Base-by-base conservation (phyloP, 164 flowering plant species). In the Paratinospora sagittata region DNA sequence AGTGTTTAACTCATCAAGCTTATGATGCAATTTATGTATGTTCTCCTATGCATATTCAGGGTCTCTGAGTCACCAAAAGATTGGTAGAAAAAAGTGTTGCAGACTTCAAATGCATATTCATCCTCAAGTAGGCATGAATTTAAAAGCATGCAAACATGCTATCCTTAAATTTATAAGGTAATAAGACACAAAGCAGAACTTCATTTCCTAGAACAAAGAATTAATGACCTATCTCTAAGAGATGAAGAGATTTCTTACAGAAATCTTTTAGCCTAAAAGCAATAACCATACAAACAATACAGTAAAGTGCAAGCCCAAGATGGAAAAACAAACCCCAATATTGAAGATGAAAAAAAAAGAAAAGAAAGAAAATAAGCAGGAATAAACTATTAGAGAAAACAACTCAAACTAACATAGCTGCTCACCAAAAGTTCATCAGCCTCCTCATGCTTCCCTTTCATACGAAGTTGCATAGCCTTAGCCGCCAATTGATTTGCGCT, bases 401-500 rank as follows among this genome's bases (percentile, higher is more conserved):
- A 27, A 2, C 17, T 68, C n/a, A 33, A 60, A 60, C 30, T 67
- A 58, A 47, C 70, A 73, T 34, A 24, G 37, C 52, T 57, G 5
- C 89, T 74, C 75, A 91, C 98, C 97, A 85, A 7, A 72, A 92
- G 91, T 72, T 83, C 84, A 24, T 91, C 92, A 26, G 98, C 96
- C 78, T 95, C 99, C 67, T 89, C 89, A 82, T 84, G 88, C 76
- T 86, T 88, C 77, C 99, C 98, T 83, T 89, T 91, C 88, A 92
- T 66, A 36, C 96, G 92, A 60, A 95, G 91, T 75, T 89, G 97
- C 85, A 95, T 72, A n/a, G 87, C 98, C 79, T 89, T 92, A 39
- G 98, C 97, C 45, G 96, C 98, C 78, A 95, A 74, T 74, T 95
- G 93, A 79, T 95, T 95, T 64, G 88, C 88, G 79, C 86, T 89